Conservation (phyloP, 148 eudicot genomes). For the Vaccinium vitisidaea region DNA sequence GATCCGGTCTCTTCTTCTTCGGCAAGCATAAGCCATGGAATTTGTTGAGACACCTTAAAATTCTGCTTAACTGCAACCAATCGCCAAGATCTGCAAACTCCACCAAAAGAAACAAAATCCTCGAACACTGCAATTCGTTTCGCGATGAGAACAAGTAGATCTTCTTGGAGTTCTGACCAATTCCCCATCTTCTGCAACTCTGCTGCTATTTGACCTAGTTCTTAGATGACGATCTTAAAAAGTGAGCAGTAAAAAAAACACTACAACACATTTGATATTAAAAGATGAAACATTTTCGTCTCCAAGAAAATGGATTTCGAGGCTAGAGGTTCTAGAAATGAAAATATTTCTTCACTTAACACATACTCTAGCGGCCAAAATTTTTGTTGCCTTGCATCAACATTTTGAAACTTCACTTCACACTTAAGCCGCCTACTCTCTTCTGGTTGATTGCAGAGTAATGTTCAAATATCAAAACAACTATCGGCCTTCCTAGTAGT, state of each 20-base stretch:
- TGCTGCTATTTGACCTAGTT: neutral
- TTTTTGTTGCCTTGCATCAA: neutral
- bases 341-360: neutral
- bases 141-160: neutral
- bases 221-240: neutral
- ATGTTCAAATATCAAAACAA: neutral
- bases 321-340: neutral
- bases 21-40: slow-evolving; percentile 18
- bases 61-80: neutral
- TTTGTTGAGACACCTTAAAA: neutral
- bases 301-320: no score
- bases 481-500: neutral
- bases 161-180: neutral
- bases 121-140: neutral
- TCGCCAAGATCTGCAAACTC: neutral
- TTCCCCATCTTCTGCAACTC: neutral
- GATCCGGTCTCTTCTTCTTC: neutral
- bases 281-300: no score
- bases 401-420: neutral
- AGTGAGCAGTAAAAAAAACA: neutral
- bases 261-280: neutral
- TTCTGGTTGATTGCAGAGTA: neutral
- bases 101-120: neutral
- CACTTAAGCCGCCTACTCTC: neutral
- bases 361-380: neutral